Base-by-base conservation (phyloP, 352 stramenopile species). In the Thalassiosira mediterranea region DNA sequence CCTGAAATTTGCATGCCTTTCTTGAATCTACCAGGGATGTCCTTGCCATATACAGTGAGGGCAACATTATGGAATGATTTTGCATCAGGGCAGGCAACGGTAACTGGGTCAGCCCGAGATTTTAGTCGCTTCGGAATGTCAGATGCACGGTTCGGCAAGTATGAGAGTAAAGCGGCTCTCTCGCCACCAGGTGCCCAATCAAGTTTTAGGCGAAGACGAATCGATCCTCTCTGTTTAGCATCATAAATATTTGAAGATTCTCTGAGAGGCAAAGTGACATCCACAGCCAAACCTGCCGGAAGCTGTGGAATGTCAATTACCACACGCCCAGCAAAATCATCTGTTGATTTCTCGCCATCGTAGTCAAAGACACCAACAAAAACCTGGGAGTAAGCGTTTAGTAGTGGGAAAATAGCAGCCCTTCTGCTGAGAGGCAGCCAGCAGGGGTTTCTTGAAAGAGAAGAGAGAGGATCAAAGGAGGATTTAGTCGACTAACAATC, bases 321-420 rank as follows among this genome's bases (percentile, higher is more conserved):
- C 25, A 91, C 80, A 40, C 87, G 70, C 8, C 87, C 87, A 62
- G 72, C 81, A 67, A 88, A 91, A 32, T 75, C 59, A 75, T 91
- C 84, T 23, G 83, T 78, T 58, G 84, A 57, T 21, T 48, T 76
- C 34, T 78, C 76, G 31, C 60, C 53, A 42, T 79, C 79, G 25
- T 85, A 59, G 77, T 91, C 84, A 65, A 92, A 92, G 1, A 92
- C 77, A 15, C 84, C 87, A 19, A 84, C 72, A 68, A 86, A 92
- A 25, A 90, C 44, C 48, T 79, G 76, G 31, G 82, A 73, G 72
- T 90, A 92, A 10, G 84, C 81, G 76, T 91, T 72, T 54, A 87
- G 82, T 4, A 92, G 49, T 15, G 87, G 87, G 67, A 92, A 92
- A 15, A 88, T 83, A 25, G 72, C 79, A 10, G 84, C 87, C 38